Conservation (phyloP, 768 basidiomycete genomes). For the Boletus vinaceobasis region DNA sequence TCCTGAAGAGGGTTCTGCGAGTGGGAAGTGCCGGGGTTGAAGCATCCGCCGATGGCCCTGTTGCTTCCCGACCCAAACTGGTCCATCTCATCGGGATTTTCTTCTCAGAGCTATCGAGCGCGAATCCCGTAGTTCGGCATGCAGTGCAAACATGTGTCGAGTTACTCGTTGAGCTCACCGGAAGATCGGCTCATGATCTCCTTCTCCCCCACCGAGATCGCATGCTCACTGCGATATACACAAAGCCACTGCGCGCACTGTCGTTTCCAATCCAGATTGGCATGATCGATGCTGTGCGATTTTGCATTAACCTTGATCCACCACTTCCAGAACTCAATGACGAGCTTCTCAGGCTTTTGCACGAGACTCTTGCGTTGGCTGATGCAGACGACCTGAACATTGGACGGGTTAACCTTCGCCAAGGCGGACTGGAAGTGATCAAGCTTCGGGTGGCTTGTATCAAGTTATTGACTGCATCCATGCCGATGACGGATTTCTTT, state of each 20-base stretch:
- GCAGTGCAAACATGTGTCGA: conserved; percentile 80
- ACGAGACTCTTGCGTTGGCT: conserved; percentile 91
- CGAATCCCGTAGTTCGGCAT: conserved; percentile 80
- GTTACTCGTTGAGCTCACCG: conserved; percentile 70
- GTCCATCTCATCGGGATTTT: conserved; percentile 76
- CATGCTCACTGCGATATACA: conserved; percentile 85
- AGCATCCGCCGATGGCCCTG: conserved; percentile 40
- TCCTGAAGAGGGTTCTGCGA: conserved; percentile 64
- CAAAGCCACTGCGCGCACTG: conserved; percentile 93
- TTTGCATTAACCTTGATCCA: conserved; percentile 85
- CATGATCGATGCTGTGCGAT: conserved; percentile 95
- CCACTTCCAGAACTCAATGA: conserved; percentile 90
- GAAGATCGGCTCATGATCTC: conserved; percentile 71
- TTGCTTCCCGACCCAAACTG: conserved; percentile 50
- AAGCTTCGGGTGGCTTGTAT: conserved; percentile 94
- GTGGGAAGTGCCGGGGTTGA: conserved; percentile 55
- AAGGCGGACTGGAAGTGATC: conserved; percentile 75
- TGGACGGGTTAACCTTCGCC: conserved; percentile 70
- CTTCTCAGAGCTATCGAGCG: conserved; percentile 83
- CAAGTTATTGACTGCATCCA: conserved; percentile 87
- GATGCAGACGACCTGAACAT: conserved; percentile 92
- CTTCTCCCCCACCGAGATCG: conserved; percentile 82
- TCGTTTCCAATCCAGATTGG: conserved; percentile 96
- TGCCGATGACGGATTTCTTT: conserved; percentile 94
- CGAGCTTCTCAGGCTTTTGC: conserved; percentile 84